Base-by-base conservation (phyloP, 164 flowering plant genomes). In the Stephania yunnanensis region DNA sequence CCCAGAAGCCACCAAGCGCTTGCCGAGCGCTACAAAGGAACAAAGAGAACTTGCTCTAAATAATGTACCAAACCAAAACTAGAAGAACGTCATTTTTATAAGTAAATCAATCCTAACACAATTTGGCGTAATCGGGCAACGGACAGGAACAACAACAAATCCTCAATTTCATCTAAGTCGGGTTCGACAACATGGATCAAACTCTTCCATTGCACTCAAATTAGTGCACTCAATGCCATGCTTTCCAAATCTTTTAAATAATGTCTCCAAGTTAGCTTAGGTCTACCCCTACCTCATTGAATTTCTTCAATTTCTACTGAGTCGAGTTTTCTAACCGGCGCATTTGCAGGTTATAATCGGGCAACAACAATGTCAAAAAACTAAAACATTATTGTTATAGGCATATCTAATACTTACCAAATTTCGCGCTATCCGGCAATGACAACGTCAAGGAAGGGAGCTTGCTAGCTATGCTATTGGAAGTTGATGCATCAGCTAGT, bases 1-100 rank as follows among this genome's bases (percentile, higher is more conserved):
- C 81, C 97, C 97, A 83, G 98, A 85, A 71, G 97, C 84, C 74
- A 87, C 42, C 80, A 95, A 80, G 73, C 98, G 95, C 84, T 82
- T 91, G 13, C 97, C 97, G 68, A 95, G 80, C 77, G 96, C 99
- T 95, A 80, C 71, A 87, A 48, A 81, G 69, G 29, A 48, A 74
- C 78, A 15, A 69, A 12, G 72, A 76, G 73, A 71, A 55, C 45
- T 30, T 29, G 78, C 45, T 69, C 74, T 72, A 29, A 30, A 72
- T 71, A 3, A 53, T 58, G 3, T 20, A 3, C 50, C 46, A 19
- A 45, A 42, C 52, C 72, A 45, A 48, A 10, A 36, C 42, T n/a
- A 63, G 7, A 63, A 19, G 19, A 73, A 20, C 50, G 77, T 52
- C 69, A 72, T 22, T 65, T 13, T 36, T 36, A 7, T 15, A 58